Percentiles rank a stretch among this genome's conserved stretches.
Conservation (phyloP, 495 filamentous ascomycete species). For the Trichoderma reesei region DNA sequence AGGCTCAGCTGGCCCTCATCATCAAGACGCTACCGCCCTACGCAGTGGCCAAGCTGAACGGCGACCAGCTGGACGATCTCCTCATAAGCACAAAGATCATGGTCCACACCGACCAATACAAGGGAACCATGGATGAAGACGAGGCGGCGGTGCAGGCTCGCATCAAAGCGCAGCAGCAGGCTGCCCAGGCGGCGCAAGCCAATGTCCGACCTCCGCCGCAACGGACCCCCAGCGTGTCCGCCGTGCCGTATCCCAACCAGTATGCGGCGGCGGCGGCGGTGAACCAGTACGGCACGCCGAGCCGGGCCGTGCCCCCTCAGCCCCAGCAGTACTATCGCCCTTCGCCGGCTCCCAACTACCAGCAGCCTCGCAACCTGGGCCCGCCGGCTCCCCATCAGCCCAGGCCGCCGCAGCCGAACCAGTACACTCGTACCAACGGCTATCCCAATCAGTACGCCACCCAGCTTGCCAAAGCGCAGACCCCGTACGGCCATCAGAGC, state of each 20-base stretch:
- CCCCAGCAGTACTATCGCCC: constrained; percentile 16
- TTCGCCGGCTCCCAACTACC: constrained; percentile 5
- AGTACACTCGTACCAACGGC: constrained; percentile 23
- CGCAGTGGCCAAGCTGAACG: constrained; percentile 74
- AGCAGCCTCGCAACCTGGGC: constrained; percentile 18
- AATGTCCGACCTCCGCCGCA: constrained; percentile 25
- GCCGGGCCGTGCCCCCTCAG: constrained; percentile 17
- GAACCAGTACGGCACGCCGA: constrained; percentile 20
- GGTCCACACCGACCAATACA: constrained; percentile 58
- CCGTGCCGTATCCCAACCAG: constrained; percentile 30
- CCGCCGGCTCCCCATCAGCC: constrained; percentile 23
- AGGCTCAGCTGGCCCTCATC: constrained; percentile 59
- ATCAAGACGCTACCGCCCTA: constrained; percentile 73
- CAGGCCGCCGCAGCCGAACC: constrained; percentile 21
- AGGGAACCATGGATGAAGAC: constrained; percentile 81
- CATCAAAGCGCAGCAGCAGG: constrained; percentile 20
- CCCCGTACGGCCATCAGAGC: constrained; percentile 29
- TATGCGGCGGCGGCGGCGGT: constrained; percentile 17
- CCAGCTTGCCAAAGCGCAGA: constrained; percentile 28
- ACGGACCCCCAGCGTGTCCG: constrained; percentile 25
- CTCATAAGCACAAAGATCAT: constrained; percentile 76
- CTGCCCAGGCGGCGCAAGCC: constrained; percentile 18
- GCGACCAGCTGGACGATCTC: constrained; percentile 70
- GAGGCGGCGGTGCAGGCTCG: constrained; percentile 40
- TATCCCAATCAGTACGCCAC: constrained; percentile 21